These are phyloP conservation scores for Phytopythium aichiense DNA, from an alignment of 352 stramenopile genomes.

Conservation along the genomic window DNA sequence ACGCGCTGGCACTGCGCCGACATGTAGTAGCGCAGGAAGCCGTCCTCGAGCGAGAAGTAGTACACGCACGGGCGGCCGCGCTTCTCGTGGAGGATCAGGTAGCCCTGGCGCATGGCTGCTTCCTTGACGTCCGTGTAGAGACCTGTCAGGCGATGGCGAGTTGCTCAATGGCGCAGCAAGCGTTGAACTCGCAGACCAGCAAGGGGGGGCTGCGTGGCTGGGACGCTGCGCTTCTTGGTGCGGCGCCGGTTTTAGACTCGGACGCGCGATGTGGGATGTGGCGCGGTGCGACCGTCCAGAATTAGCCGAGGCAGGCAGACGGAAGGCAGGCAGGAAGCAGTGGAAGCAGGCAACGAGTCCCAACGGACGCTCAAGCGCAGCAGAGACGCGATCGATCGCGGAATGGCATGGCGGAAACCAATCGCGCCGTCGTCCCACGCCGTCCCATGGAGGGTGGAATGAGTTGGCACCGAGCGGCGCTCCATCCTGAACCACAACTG, in stretches of 20 bases:
- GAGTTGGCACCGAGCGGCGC: background rate
- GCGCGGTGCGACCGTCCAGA: background rate
- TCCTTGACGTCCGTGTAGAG: background rate
- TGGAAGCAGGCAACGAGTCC: background rate
- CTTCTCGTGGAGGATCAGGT: constrained; percentile 76
- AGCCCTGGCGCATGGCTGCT: constrained; percentile 57
- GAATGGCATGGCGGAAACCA: constrained; percentile 2
- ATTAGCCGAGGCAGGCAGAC: background rate
- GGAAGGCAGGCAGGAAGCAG: too few species aligned
- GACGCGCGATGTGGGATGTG: background rate
- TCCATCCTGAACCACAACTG: background rate
- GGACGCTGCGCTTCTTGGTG: background rate
- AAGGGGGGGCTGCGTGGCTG: too few species aligned
- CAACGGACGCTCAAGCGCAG: background rate
- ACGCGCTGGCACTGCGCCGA: constrained; percentile 30
- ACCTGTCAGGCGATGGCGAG: background rate
- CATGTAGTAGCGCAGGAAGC: constrained; percentile 71
- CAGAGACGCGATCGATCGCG: constrained; percentile 1
- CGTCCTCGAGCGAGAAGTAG: constrained; percentile 82
- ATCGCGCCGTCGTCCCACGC: constrained; percentile 1
- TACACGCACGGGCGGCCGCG: constrained; percentile 36
- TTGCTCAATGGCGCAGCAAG: too few species aligned
- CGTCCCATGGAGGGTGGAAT: background rate
- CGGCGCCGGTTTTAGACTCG: background rate
- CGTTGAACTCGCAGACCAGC: too few species aligned